Base-by-base conservation (phyloP, 129 eudicot genomes). In the Heracleum sosnowskyi region DNA sequence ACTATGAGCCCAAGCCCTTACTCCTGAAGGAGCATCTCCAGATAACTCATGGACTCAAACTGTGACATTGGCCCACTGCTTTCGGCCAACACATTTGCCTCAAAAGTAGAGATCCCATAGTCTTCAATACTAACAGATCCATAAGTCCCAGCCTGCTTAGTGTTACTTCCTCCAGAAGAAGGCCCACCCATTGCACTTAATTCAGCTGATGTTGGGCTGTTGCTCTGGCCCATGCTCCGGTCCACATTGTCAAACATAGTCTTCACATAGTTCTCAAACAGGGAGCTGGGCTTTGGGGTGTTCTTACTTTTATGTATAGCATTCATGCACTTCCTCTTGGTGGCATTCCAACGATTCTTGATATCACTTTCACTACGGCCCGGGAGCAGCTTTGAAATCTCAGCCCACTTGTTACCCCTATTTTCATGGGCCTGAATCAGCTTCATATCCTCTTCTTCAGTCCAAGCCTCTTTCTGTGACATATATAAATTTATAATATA, bases 371-470 rank as follows among this genome's bases (percentile, higher is more conserved):
- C 94, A 12, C 86, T 90, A 64, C 94, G 82, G 31, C 94, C 89
- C 4, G 91, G 94, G 74, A 90, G 69, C 79, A 86, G 82, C 77
- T 84, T 77, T 31, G 89, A 91, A 34, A 89, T 89, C 77, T 87
- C 91, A 2, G 93, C 89, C 93, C 93, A 89, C 79, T 80, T 85
- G 81, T 89, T 89, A 42, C 93, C 93, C 24, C 87, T 35, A 62
- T 87, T 82, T 29, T 80, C 79, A 80, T 87, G 93, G 76, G 87
- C 84, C 7, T 87, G 82, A 20, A 89, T 87, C 79, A 89, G 45
- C 40, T 87, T 66, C 81, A 45, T 77, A 76, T 87, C 91, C 75
- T 89, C 93, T 78, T 87, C 93, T 73, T 85, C 89, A 2, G 93
- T 76, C 91, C 93, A 83, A 29, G 83, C 86, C 33, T 83, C 93